A percentile compares a stretch with the other conserved stretches of the same genome.
Evolutionary conservation across 257 asterid genomes (phyloP).

Genomic region (Rubia yunnanensis): DNA sequence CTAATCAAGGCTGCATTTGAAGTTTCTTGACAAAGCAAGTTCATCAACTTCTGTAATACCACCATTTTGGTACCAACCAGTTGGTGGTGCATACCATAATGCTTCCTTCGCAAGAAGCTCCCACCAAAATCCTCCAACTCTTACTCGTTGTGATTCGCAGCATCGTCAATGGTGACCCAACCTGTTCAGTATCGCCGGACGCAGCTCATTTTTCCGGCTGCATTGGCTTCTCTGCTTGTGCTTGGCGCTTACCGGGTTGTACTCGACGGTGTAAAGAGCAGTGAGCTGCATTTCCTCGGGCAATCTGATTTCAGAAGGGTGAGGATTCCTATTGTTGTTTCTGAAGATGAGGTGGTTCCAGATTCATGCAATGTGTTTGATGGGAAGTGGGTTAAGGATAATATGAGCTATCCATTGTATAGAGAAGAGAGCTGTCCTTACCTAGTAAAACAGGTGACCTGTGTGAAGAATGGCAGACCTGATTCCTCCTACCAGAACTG

Average conservation of each 20-base stretch:
- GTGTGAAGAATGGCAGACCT: slow-evolving; percentile 66
- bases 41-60: background rate
- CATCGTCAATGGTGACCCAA: slow-evolving; percentile 29
- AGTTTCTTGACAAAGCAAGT: background rate
- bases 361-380: slow-evolving; percentile 69
- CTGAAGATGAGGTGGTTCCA: slow-evolving; percentile 44
- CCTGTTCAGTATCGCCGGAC: slow-evolving; percentile 28
- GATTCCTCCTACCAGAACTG: slow-evolving; percentile 79
- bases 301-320: slow-evolving; percentile 13
- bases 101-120: slow-evolving; percentile 40
- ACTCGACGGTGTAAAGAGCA: slow-evolving; percentile 44
- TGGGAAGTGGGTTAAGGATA: slow-evolving; percentile 76
- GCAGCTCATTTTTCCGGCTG: slow-evolving; percentile 45
- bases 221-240: slow-evolving; percentile 42
- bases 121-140: slow-evolving; percentile 8
- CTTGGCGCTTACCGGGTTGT: slow-evolving; percentile 49
- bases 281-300: slow-evolving; percentile 22
- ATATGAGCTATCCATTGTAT: slow-evolving; percentile 53
- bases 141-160: background rate
- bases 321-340: slow-evolving; percentile 39
- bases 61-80: slow-evolving; percentile 46
- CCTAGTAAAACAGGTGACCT: slow-evolving; percentile 74
- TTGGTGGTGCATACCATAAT: slow-evolving; percentile 9
- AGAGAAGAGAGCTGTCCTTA: slow-evolving; percentile 60
- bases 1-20: background rate